Conservation (phyloP, 495 filamentous ascomycete species). For the Rhizodiscina lignyota region DNA sequence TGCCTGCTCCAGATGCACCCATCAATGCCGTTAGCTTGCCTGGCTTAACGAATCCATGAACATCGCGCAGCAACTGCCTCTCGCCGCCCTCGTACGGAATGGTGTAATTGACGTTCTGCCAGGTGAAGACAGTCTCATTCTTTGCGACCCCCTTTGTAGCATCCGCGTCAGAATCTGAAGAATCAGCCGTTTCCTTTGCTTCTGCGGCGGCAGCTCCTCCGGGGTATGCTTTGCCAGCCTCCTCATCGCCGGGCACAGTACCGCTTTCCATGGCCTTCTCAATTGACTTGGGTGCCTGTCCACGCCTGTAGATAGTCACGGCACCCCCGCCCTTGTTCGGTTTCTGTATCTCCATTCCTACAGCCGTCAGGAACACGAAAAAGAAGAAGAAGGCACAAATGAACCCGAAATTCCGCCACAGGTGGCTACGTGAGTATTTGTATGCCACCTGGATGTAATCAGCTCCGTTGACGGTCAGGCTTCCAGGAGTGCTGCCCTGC, state of each 20-base stretch:
- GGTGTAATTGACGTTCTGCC: constrained; percentile 61
- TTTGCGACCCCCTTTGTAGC: constrained; percentile 29
- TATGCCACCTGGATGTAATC: constrained; percentile 37
- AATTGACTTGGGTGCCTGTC: constrained; percentile 37
- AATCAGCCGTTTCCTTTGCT: constrained; percentile 14
- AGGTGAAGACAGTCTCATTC: constrained; percentile 59
- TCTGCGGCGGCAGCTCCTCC: constrained; percentile 8
- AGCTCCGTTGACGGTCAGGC: constrained; percentile 28
- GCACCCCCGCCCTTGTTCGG: constrained; percentile 55
- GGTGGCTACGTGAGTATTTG: constrained; percentile 36
- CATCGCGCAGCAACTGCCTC: constrained; percentile 40
- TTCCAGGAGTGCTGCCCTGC: constrained; percentile 37
- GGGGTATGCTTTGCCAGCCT: constrained; percentile 16
- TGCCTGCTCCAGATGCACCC: constrained; percentile 50
- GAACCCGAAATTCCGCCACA: constrained; percentile 59
- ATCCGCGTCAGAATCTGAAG: constrained; percentile 10
- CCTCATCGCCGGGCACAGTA: constrained; percentile 28
- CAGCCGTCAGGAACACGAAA: constrained; percentile 37
- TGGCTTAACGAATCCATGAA: constrained; percentile 55
- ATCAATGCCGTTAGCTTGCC: constrained; percentile 58
- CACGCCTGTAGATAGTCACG: constrained; percentile 51
- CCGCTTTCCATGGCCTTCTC: constrained; percentile 29
- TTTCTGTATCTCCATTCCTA: constrained; percentile 53
- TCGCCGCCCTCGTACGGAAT: constrained; percentile 46
- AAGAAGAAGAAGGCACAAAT: constrained; percentile 48